Conservation (phyloP, 495 filamentous ascomycete genomes). For the Mytilinidion resinicola region DNA sequence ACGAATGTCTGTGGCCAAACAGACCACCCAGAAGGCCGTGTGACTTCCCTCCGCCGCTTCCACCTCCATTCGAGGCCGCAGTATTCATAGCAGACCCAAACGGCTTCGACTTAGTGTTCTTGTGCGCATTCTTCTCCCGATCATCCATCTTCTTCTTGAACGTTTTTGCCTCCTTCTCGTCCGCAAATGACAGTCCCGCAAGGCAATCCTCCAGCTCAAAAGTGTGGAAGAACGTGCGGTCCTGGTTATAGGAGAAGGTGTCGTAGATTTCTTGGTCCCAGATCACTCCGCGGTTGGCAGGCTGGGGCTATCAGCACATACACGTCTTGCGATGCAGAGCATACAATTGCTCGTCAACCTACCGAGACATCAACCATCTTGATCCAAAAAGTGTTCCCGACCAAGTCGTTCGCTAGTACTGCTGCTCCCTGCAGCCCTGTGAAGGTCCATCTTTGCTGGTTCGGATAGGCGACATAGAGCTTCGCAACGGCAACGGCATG, state of each 20-base stretch:
- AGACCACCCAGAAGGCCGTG: slow-evolving; percentile 39
- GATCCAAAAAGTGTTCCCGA: slow-evolving; percentile 93
- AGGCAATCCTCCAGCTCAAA: slow-evolving; percentile 91
- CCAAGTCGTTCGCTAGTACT: slow-evolving; percentile 89
- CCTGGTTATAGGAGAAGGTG: slow-evolving; percentile 87
- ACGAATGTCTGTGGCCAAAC: slow-evolving; percentile 62
- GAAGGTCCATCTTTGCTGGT: slow-evolving; percentile 81
- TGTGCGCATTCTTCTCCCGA: slow-evolving; percentile 86
- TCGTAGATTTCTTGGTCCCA: slow-evolving; percentile 99
- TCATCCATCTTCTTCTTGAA: slow-evolving; percentile 95
- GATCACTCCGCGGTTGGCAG: slow-evolving; percentile 77
- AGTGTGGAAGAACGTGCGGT: slow-evolving; percentile 93
- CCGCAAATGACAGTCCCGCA: slow-evolving; percentile 82
- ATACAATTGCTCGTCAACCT: slow-evolving; percentile 34
- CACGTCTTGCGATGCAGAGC: background rate
- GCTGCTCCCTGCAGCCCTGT: slow-evolving; percentile 88
- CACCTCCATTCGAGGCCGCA: slow-evolving; percentile 27
- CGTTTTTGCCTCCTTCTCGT: slow-evolving; percentile 92
- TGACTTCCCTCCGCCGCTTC: slow-evolving; percentile 42
- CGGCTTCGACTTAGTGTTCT: slow-evolving; percentile 68
- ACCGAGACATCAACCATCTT: slow-evolving; percentile 96
- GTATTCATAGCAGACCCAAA: slow-evolving; percentile 47
- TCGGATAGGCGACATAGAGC: slow-evolving; percentile 89
- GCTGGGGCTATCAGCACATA: slow-evolving; percentile 41
- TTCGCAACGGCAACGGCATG: slow-evolving; percentile 86